Conservation (phyloP, 2,329 filamentous ascomycete genomes). For the Phialemoniopsis sp. region DNA sequence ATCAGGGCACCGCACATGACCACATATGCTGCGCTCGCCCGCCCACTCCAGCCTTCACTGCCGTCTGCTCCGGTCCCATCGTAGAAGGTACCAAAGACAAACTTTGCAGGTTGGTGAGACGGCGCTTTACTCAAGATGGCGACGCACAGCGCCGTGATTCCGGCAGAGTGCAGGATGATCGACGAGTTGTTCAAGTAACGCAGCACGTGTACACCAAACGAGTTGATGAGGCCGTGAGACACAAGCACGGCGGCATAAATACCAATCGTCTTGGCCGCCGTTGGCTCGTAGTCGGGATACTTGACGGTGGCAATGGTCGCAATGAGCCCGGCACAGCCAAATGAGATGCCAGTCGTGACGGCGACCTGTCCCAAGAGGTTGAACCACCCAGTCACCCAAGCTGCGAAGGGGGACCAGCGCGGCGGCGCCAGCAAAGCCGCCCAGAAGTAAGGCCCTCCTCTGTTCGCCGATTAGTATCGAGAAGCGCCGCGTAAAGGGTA, state of each 20-base stretch:
- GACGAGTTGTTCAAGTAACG: slow-evolving; percentile 53
- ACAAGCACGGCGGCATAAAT: slow-evolving; percentile 54
- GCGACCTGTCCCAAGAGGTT: slow-evolving; percentile 36
- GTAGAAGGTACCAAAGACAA: slow-evolving; percentile 50
- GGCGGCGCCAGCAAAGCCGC: slow-evolving; percentile 50
- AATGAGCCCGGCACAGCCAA: slow-evolving; percentile 32
- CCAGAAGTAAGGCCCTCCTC: slow-evolving; percentile 59
- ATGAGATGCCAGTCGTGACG: slow-evolving; percentile 36
- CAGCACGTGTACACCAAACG: slow-evolving; percentile 51
- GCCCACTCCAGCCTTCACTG: slow-evolving; percentile 45
- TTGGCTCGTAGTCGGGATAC: slow-evolving; percentile 29
- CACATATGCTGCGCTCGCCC: slow-evolving; percentile 50
- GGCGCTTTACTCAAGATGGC: slow-evolving; percentile 54
- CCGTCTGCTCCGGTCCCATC: slow-evolving; percentile 44
- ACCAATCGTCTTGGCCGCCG: slow-evolving; percentile 46
- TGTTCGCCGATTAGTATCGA: slow-evolving; percentile 7
- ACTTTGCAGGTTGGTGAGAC: slow-evolving; percentile 47
- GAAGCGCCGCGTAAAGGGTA: too few relatives aligned
- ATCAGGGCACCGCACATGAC: slow-evolving; percentile 49
- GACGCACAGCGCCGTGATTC: slow-evolving; percentile 47
- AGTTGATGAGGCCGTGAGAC: slow-evolving; percentile 51
- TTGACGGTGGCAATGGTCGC: slow-evolving; percentile 30
- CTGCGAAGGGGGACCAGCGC: slow-evolving; percentile 28
- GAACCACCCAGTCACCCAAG: slow-evolving; percentile 37
- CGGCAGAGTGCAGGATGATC: slow-evolving; percentile 49